These are phyloP conservation scores for Lobosporangium transversale DNA, from an alignment of 192 early-diverging fungal species.

Conservation along the genomic window DNA sequence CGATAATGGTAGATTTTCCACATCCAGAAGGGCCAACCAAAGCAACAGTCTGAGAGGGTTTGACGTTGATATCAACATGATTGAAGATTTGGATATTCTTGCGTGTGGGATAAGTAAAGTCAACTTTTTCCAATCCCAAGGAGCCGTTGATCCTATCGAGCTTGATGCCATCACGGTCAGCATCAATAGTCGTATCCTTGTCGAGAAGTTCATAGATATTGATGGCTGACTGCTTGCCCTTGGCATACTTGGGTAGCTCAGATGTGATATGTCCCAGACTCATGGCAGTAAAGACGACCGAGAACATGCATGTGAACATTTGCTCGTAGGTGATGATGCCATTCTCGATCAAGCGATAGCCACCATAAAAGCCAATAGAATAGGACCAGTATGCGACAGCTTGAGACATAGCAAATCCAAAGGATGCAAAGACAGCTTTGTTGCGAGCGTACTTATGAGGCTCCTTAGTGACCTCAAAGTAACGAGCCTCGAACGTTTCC, in stretches of 20 bases:
- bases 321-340: constrained; percentile 53
- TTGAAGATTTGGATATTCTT: constrained; percentile 67
- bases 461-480: constrained; percentile 64
- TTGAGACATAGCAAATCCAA: constrained; percentile 84
- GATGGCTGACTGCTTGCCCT: constrained; percentile 83
- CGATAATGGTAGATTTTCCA: constrained; percentile 80
- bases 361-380: constrained; percentile 79
- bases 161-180: constrained; percentile 52
- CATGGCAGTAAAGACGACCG: constrained; percentile 78
- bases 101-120: constrained; percentile 78
- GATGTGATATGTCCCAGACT: constrained; percentile 71
- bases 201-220: constrained; percentile 77
- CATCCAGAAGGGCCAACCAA: constrained; percentile 88
- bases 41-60: constrained; percentile 82
- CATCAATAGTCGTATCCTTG: constrained; percentile 76
- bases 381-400: constrained; percentile 78
- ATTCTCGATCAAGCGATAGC: constrained; percentile 68
- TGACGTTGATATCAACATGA: constrained; percentile 57
- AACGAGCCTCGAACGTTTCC: constrained; percentile 73
- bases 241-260: constrained; percentile 79
- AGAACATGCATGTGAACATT: constrained; percentile 80
- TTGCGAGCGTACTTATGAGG: constrained; percentile 75
- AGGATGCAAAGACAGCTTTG: constrained; percentile 69
- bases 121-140: constrained; percentile 48
- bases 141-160: constrained; percentile 42